Evolutionary conservation across 768 basidiomycete genomes (phyloP), one percentile per base, ranked within the genome.

Genomic region (Sporobolomyces phaffii): DNA sequence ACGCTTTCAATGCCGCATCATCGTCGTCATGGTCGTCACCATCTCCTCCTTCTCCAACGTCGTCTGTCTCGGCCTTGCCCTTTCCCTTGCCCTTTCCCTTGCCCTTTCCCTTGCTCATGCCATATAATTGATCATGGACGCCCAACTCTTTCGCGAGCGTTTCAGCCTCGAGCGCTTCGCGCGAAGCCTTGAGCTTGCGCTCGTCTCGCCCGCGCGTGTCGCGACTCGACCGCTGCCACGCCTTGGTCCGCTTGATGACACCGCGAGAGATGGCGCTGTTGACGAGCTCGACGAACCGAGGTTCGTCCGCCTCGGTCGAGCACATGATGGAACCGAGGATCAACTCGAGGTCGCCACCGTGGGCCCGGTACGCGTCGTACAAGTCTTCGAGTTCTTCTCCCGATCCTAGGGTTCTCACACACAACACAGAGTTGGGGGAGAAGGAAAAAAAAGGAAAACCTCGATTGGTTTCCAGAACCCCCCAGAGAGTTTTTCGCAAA

Each of bases 321-420:
- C 94, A 91, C 6, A 91, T 91, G 60, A 97, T 87, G 71, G 84
- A 82, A 33, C 83, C 83, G 84, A 97, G 87, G 73, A 99, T 90
- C 48, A 85, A 83, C 44, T 81, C 87, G 49, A 99, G 81, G 14
- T 85, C 86, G 17, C 96, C 96, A 18, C 81, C 75, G 2, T 84
- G 83, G n/a, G 83, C 81, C 22, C 78, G 76, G 77, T 92, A 99
- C 5, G 90, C 89, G 5, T 78, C 75, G 73, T 84, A 84, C 47
- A 99, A 78, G 78, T 98, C 94, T 36, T 84, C 80, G 4, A 84
- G 76, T 77, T 99, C 96, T 77, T 97, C 92, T 3, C 81, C 74
- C 18, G 94, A 96, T 58, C 87, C 94, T 97, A 43, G n/a, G n/a
- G n/a, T n/a, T n/a, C n/a, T n/a, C n/a, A n/a, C n/a, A n/a, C n/a